phyloP scores from a whole-genome alignment of 192 early-diverging fungal species.

The Coemansia sp. region DNA sequence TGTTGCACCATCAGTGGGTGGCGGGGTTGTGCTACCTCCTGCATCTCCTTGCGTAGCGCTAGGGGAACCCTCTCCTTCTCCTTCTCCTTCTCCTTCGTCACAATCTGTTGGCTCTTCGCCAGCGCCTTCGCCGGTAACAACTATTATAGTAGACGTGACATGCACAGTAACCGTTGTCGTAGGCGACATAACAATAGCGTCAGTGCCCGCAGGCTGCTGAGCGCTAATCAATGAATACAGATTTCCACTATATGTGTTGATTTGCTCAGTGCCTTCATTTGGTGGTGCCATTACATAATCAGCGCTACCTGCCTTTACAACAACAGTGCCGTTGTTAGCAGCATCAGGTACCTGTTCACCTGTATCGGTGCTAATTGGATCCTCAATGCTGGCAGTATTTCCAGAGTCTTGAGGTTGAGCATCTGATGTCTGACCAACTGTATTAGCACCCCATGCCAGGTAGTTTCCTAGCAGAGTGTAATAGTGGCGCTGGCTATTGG shows the following conservation, averaged over 20 bases:
- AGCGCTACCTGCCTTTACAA: neutral
- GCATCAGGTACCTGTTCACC: neutral
- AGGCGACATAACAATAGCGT: neutral
- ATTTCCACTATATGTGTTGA: slow-evolving; percentile 30
- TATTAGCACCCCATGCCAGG: slow-evolving; percentile 29
- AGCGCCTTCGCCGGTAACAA: neutral
- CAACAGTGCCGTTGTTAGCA: neutral
- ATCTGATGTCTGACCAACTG: neutral
- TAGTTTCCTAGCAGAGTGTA: slow-evolving; percentile 33
- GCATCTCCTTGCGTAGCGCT: neutral
- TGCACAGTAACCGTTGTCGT: slow-evolving; percentile 11
- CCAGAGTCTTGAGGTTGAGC: neutral
- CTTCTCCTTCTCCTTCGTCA: neutral
- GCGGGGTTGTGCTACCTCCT: neutral
- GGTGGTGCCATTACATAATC: slow-evolving; percentile 18
- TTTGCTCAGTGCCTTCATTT: slow-evolving; percentile 6
- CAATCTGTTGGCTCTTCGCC: neutral
- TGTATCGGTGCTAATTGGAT: neutral
- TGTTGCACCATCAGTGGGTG: neutral
- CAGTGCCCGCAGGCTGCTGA: neutral
- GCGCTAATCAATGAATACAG: slow-evolving; percentile 14
- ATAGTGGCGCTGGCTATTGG: slow-evolving; percentile 26
- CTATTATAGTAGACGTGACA: neutral
- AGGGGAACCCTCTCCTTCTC: neutral
- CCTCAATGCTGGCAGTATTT: neutral